These are phyloP conservation scores for Priceomyces medius DNA, from an alignment of 805 yeast species.

Conservation along the genomic window DNA sequence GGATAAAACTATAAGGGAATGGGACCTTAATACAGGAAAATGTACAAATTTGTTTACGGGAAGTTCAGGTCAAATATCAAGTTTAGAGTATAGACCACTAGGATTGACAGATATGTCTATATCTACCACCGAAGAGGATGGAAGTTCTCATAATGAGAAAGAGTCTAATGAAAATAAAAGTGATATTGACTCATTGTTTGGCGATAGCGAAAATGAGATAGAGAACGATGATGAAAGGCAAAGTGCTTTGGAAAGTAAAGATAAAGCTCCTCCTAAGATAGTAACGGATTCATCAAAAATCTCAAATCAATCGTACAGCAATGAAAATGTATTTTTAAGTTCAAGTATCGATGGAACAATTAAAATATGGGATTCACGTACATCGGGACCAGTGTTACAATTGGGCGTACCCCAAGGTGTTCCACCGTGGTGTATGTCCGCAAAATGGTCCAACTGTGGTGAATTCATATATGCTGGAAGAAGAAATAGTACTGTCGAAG, in stretches of 20 bases:
- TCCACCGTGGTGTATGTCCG: conserved; percentile 93
- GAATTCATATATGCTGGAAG: conserved; percentile 79
- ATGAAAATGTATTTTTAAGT: conserved; percentile 62
- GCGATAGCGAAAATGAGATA: conserved; percentile 40
- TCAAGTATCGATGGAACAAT: conserved; percentile 82
- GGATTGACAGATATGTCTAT: conserved; percentile 46
- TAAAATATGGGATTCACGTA: conserved; percentile 79
- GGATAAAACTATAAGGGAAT: conserved; percentile 77
- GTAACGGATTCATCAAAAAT: conserved; percentile 13
- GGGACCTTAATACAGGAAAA: conserved; percentile 83
- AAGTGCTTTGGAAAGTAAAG: conserved; percentile 16
- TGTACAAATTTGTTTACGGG: conserved; percentile 48
- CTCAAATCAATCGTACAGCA: conserved; percentile 25
- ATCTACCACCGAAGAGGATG: conserved; percentile 21
- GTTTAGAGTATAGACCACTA: conserved; percentile 66
- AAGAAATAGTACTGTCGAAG: conserved; percentile 84
- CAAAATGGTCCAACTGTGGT: conserved; percentile 88
- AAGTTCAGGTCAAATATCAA: conserved; percentile 76
- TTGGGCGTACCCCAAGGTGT: conserved; percentile 58
- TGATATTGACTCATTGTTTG: conserved; percentile 49
- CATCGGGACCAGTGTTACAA: conserved; percentile 41
- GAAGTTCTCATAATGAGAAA: conserved; percentile 11
- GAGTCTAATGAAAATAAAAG: conserved; percentile 21
- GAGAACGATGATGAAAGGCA: conserved; percentile 13
- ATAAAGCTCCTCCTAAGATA: conserved; percentile 11